Evolutionary conservation across 2,329 filamentous ascomycete genomes (phyloP).

Genomic region (Pseudogymnoascus sp.): DNA sequence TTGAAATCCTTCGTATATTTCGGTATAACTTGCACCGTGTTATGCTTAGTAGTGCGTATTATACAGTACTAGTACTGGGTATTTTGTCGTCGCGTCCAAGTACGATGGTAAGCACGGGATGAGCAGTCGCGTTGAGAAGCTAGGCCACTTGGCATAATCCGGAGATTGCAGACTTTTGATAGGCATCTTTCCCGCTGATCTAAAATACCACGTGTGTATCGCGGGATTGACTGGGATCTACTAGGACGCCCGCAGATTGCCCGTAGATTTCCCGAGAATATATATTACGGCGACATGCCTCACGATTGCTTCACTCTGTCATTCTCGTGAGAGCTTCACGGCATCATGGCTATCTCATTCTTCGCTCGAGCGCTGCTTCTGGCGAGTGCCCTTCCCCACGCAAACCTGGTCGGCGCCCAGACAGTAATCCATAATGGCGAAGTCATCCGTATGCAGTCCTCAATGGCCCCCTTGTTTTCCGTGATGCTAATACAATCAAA

Average conservation of each 20-base stretch:
- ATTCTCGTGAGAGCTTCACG: neutral
- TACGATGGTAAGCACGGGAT: neutral
- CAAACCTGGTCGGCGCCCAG: neutral
- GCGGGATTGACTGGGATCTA: neutral
- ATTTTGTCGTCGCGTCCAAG: neutral
- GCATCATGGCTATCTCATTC: neutral
- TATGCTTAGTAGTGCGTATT: neutral
- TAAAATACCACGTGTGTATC: neutral
- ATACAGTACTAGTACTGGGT: neutral
- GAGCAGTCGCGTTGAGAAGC: neutral
- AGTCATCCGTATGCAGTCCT: neutral
- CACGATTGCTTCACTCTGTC: neutral
- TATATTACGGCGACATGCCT: neutral
- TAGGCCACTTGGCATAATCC: neutral
- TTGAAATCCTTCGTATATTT: neutral
- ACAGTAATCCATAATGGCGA: slow-evolving; percentile 2
- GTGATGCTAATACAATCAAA: neutral
- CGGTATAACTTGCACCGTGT: neutral
- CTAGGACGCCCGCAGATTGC: neutral
- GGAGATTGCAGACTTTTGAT: neutral
- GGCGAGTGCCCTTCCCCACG: neutral
- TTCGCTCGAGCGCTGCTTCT: neutral
- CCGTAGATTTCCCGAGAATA: neutral
- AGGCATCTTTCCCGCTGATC: neutral
- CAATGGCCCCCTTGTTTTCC: neutral